These are phyloP conservation scores for Exidia glandulosa DNA, from an alignment of 768 basidiomycete species.

Conservation along the genomic window DNA sequence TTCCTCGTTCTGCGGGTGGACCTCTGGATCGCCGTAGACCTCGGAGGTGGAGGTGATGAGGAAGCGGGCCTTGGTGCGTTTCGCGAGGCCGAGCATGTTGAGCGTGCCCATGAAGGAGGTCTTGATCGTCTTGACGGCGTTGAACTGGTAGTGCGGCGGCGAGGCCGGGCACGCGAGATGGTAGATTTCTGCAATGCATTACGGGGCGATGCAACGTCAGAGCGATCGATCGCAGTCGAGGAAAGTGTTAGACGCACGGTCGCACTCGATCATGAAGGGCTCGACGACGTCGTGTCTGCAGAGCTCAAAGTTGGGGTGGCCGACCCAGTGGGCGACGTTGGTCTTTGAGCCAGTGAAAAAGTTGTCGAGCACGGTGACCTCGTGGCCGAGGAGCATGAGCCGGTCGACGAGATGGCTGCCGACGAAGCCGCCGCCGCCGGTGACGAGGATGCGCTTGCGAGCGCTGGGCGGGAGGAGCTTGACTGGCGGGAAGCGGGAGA, in stretches of 20 bases:
- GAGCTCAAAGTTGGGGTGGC: constrained; percentile 98
- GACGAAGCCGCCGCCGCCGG: constrained; percentile 96
- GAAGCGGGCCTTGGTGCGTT: constrained; percentile 95
- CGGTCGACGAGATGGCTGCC: constrained; percentile 97
- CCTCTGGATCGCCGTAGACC: constrained; percentile 97
- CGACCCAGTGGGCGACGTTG: constrained; percentile 92
- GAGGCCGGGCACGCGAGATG: constrained; percentile 97
- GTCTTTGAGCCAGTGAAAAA: constrained; percentile 98
- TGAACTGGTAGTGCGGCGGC: constrained; percentile 95
- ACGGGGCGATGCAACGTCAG: constrained; percentile 1
- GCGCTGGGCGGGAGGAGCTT: constrained; percentile 64
- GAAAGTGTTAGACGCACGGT: constrained; percentile 67
- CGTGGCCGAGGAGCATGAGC: constrained; percentile 94
- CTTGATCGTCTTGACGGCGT: constrained; percentile 96
- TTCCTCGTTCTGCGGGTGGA: constrained; percentile 93
- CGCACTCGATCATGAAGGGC: constrained; percentile 97
- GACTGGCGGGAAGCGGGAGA: constrained; percentile 88
- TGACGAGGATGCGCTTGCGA: constrained; percentile 87
- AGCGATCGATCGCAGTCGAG: neutral
- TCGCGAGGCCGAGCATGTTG: constrained; percentile 97
- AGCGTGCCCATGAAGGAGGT: constrained; percentile 97
- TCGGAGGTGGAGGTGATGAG: constrained; percentile 96
- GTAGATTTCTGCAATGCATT: constrained; percentile 94
- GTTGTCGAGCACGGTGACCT: constrained; percentile 95
- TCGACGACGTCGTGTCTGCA: constrained; percentile 96